Evolutionary conservation across 495 filamentous ascomycete species (phyloP).

Genomic region (Penicillium odoratum): DNA sequence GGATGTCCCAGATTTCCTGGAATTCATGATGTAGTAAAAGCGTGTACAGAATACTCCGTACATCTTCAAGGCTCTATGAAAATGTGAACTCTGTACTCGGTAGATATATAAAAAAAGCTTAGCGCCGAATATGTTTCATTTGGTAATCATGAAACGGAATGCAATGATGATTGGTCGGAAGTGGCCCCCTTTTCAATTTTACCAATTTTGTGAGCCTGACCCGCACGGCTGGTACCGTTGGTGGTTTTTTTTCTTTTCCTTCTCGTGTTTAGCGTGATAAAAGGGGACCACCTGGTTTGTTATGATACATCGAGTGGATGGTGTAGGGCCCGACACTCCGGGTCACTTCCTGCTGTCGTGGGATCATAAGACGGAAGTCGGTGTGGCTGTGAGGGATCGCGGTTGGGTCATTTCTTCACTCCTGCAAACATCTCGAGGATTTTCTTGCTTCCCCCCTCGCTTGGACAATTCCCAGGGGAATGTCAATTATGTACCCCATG

Average conservation of each 20-base stretch:
- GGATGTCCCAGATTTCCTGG: neutral
- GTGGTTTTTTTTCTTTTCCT: neutral
- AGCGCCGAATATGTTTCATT: neutral
- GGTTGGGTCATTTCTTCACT: neutral
- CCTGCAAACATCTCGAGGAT: constrained; percentile 5
- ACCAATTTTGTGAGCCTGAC: neutral
- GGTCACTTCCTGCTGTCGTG: constrained; percentile 8
- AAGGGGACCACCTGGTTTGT: neutral
- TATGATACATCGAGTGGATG: neutral
- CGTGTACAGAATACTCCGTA: too few relatives aligned
- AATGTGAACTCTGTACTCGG: too few relatives aligned
- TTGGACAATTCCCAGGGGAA: neutral
- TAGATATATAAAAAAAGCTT: too few relatives aligned
- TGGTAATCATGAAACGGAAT: neutral
- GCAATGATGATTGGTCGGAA: neutral
- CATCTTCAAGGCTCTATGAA: too few relatives aligned
- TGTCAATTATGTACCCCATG: constrained; percentile 13
- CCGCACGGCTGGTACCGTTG: constrained; percentile 7
- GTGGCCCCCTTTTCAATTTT: constrained; percentile 3
- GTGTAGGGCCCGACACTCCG: constrained; percentile 3
- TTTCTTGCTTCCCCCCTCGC: neutral
- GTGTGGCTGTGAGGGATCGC: constrained; percentile 13
- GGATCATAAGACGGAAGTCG: constrained; percentile 28
- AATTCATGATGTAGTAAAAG: too few relatives aligned
- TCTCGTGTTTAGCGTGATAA: neutral